Conservation (phyloP, 352 stramenopile species). For the Phytophthora capsici region DNA sequence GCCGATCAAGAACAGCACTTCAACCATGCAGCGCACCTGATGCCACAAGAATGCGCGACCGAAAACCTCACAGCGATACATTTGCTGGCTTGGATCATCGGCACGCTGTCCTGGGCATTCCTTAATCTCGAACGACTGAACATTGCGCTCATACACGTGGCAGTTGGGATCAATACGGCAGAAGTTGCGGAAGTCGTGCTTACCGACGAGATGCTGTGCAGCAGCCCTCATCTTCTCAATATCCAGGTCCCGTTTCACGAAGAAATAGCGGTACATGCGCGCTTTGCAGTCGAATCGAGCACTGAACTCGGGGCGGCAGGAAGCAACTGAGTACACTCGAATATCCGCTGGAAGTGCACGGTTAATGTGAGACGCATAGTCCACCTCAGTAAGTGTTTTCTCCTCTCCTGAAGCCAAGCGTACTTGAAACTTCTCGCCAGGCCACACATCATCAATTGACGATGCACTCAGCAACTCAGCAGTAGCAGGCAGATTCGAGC, state of each 20-base stretch:
- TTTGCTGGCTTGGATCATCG: constrained; percentile 55
- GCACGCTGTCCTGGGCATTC: constrained; percentile 54
- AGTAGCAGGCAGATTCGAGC: constrained; percentile 76
- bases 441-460: constrained; percentile 72
- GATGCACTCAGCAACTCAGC: constrained; percentile 65
- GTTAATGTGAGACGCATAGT: constrained; percentile 98
- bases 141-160: constrained; percentile 93
- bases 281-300: constrained; percentile 95
- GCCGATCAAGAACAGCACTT: constrained; percentile 97
- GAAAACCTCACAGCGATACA: constrained; percentile 77
- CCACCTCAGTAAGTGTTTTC: constrained; percentile 90
- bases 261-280: constrained; percentile 98
- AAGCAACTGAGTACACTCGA: constrained; percentile 83
- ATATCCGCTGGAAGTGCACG: constrained; percentile 93
- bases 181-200: constrained; percentile 99
- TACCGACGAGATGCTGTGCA: constrained; percentile 90
- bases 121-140: constrained; percentile 86
- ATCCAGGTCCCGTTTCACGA: constrained; percentile 79
- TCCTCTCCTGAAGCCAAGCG: constrained; percentile 58
- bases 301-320: constrained; percentile 88
- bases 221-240: constrained; percentile 90
- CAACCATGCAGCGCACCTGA: constrained; percentile 98
- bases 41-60: constrained; percentile 99
- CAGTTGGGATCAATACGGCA: constrained; percentile 99
- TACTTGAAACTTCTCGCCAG: constrained; percentile 70